Evolutionary conservation across 2,329 filamentous ascomycete species (phyloP).

Genomic region (Aspergillus phoenicis): DNA sequence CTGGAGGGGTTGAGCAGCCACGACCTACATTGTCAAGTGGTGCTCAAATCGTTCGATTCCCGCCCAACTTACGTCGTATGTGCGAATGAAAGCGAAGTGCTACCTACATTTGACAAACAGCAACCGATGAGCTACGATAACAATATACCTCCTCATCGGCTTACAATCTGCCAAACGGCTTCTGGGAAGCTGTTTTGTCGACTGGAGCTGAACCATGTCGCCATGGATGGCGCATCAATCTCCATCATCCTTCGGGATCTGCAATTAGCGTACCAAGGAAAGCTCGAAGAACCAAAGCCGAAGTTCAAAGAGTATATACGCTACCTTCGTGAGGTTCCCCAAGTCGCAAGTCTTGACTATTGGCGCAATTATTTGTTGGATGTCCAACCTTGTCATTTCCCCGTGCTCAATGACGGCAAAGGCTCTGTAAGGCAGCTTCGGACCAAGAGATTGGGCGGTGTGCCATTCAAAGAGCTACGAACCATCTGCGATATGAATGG

Average conservation of each 20-base stretch:
- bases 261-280: constrained; percentile 48
- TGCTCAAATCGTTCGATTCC: constrained; percentile 34
- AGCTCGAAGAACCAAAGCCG: constrained; percentile 41
- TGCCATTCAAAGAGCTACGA: constrained; percentile 35
- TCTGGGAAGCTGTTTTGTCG: constrained; percentile 45
- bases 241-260: constrained; percentile 53
- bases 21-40: constrained; percentile 39
- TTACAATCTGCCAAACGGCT: constrained; percentile 49
- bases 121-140: constrained; percentile 29
- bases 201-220: constrained; percentile 55
- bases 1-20: constrained; percentile 36
- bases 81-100: constrained; percentile 30
- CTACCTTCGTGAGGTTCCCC: constrained; percentile 32
- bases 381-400: constrained; percentile 41
- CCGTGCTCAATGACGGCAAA: constrained; percentile 36
- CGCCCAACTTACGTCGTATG: constrained; percentile 35
- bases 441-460: constrained; percentile 35
- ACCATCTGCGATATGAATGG: constrained; percentile 45
- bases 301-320: constrained; percentile 40
- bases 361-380: constrained; percentile 41
- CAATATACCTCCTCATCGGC: constrained; percentile 46
- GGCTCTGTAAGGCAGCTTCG: constrained; percentile 28
- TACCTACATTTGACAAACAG: constrained; percentile 34
- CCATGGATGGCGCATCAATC: constrained; percentile 56
- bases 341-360: constrained; percentile 35